These are phyloP conservation scores for Cladophialophora chaetospira DNA, from an alignment of 2,329 filamentous ascomycete species.

Conservation along the genomic window DNA sequence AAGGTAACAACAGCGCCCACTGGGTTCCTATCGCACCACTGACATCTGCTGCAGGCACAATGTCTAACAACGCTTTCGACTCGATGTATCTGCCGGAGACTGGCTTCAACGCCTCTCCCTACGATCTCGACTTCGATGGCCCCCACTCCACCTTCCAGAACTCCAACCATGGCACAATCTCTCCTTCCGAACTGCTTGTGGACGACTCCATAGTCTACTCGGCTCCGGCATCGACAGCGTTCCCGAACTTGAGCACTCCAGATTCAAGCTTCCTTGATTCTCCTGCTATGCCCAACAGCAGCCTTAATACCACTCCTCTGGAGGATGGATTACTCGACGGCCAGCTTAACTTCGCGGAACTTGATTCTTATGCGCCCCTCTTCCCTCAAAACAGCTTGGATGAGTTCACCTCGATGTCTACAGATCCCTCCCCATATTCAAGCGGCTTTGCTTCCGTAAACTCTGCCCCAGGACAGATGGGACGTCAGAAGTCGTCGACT, in stretches of 20 bases:
- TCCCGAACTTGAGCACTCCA: constrained; percentile 74
- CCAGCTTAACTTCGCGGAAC: constrained; percentile 29
- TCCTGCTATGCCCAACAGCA: constrained; percentile 44
- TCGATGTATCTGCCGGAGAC: constrained; percentile 30
- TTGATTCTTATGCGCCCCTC: constrained; percentile 29
- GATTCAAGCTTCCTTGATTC: constrained; percentile 65
- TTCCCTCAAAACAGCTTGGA: constrained; percentile 31
- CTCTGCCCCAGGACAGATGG: constrained; percentile 14
- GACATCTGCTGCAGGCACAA: constrained; percentile 22
- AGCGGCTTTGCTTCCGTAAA: constrained; percentile 19
- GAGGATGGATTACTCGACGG: constrained; percentile 33
- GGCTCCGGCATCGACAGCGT: constrained; percentile 73
- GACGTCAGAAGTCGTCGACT: too few species aligned
- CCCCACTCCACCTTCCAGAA: constrained; percentile 21
- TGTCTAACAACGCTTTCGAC: constrained; percentile 31
- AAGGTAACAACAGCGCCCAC: constrained; percentile 42
- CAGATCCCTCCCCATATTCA: constrained; percentile 30
- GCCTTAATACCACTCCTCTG: constrained; percentile 32
- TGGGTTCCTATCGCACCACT: constrained; percentile 41
- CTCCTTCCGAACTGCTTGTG: constrained; percentile 73
- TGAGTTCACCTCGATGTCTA: constrained; percentile 33
- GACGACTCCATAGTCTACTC: constrained; percentile 57
- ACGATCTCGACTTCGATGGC: constrained; percentile 26
- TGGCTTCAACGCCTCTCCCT: constrained; percentile 28
- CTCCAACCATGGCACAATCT: constrained; percentile 62